Evolutionary conservation across 768 basidiomycete genomes (phyloP), one percentile per base, ranked within the genome.

Genomic region (Mycena maculata): DNA sequence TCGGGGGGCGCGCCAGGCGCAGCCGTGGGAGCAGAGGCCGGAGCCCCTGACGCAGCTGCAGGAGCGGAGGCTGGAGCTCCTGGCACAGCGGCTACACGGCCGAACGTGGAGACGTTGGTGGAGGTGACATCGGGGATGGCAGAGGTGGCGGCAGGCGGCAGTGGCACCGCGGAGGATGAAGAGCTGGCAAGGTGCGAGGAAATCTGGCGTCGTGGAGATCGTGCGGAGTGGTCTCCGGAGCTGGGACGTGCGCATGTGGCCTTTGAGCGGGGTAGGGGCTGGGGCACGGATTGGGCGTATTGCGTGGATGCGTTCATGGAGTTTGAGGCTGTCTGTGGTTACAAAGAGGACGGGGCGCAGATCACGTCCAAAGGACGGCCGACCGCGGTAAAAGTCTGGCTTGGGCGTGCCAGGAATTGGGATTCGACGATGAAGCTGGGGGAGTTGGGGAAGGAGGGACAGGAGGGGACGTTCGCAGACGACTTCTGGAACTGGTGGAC

Each of bases 201-300:
- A n/a, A 50, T 23, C n/a, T 61, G 60, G 60, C 18, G 31, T 38
- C 48, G 49, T 10, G 20, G 16, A 0, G 60, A 61, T 38, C 38
- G 39, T 2, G 27, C 38, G 3, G n/a, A 44, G 4, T 61, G 60
- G 60, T 30, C 39, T 3, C 27, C 33, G 8, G 60, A 61, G 30
- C 27, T 61, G 27, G 15, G 4, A 30, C 28, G 49, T 10, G 49
- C 49, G 20, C 60, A 61, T 20, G n/a, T 18, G n/a, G n/a, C 44
- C 7, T 13, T 45, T 22, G 44, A n/a, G 44, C 44, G 44, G 20
- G 44, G 44, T 7, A 45, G 23, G 44, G 7, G 6, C 20, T 45
- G 44, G 44, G 44, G 44, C 7, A 6, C 8, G n/a, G n/a, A 23
- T 3, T 45, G 44, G 44, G 44, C 22, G 44, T 2, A 7, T 8